These are phyloP conservation scores for Debaryomyces nepalensis DNA, from an alignment of 1,139 yeast species.

Conservation along the genomic window DNA sequence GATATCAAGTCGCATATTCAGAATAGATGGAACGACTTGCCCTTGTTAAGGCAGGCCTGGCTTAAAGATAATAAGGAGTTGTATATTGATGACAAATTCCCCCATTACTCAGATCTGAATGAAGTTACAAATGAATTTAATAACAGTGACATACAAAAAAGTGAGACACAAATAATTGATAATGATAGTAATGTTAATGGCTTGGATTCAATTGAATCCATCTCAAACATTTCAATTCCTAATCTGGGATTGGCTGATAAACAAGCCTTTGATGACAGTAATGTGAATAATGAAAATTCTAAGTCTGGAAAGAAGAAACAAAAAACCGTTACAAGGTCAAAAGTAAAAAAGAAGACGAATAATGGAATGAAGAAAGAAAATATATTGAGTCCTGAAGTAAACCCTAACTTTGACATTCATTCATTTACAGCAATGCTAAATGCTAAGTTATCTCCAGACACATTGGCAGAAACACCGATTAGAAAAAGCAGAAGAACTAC, in stretches of 20 bases:
- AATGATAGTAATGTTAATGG: no score
- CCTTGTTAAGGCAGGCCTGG: constrained; percentile 17
- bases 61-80: constrained; percentile 16
- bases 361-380: constrained; percentile 13
- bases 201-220: constrained; percentile 4
- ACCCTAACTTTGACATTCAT: constrained; percentile 29
- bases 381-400: constrained; percentile 8
- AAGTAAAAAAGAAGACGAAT: constrained; percentile 14
- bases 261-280: background rate
- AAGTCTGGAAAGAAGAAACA: constrained; percentile 6
- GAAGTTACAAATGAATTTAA: background rate
- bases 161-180: background rate
- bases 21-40: constrained; percentile 19
- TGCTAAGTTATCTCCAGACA: constrained; percentile 23
- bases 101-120: background rate
- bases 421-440: constrained; percentile 34
- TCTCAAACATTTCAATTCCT: constrained; percentile 3
- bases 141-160: background rate
- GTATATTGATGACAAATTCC: constrained; percentile 14
- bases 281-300: background rate
- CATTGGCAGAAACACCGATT: constrained; percentile 1
- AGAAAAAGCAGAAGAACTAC: constrained; percentile 1
- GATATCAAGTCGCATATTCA: constrained; percentile 24
- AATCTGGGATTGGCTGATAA: no score
- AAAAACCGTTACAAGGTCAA: constrained; percentile 14